Base-by-base conservation (phyloP, 2,329 filamentous ascomycete species). In the Aspergillus carbonarius region DNA sequence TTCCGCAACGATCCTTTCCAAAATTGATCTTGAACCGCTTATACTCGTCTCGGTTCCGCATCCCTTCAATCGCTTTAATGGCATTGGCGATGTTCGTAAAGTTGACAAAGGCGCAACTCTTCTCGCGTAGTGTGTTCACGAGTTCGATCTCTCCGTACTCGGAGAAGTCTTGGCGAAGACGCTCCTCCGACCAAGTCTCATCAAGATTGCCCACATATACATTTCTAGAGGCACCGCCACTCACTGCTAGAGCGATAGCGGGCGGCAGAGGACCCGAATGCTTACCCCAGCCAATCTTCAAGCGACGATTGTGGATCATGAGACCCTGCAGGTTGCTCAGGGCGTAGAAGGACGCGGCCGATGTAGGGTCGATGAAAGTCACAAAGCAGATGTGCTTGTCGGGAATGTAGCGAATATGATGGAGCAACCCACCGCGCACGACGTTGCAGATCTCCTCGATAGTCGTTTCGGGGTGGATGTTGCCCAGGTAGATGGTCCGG, bases 371-470 rank as follows among this genome's bases (percentile, higher is more conserved):
- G 75, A 99, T 98, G 78, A 99, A 99, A 1, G 95, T 99, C 58
- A 99, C 95, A 73, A 99, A 99, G 83, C 95, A 99, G 68, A 99
- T 99, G 79, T 99, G 95, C 85, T 99, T 99, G 81, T 99, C 95
- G 6, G 95, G 95, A 69, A 99, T 99, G 79, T 98, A 99, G 68
- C 95, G 92, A 76, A 99, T 96, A 76, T 99, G 95, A 76, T 99
- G 95, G 69, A 99, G 83, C 65, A 99, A 85, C 68, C 95, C 95
- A 59, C 95, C 95, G 64, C 95, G 88, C 54, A 99, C 95, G 58
- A 99, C 95, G 72, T 99, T 99, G 84, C 95, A 99, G 74, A 99
- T 99, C 80, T 99, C 95, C 80, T 99, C 95, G 68, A 98, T 96
- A 1, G 93, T 98, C 1, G 95, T 99, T 80, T 99, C 95, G 0